Conservation (phyloP, 2,329 filamentous ascomycete species). For the Emmonsiellopsis sp. region DNA sequence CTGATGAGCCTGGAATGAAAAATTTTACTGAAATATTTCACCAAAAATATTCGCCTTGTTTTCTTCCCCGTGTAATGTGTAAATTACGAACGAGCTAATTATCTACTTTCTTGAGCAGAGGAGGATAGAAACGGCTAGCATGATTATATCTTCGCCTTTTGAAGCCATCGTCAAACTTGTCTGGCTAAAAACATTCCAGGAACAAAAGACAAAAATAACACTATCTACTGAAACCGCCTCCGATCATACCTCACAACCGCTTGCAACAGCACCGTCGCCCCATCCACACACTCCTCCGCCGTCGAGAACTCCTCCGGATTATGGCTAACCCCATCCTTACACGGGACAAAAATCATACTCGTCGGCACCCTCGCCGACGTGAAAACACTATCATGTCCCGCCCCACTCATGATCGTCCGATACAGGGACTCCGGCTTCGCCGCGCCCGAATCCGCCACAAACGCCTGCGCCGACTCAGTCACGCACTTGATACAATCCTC, state of each 20-base stretch:
- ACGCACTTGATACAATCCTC: conserved; percentile 59
- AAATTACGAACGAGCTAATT: too few relatives aligned
- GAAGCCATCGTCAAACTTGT: conserved; percentile 1
- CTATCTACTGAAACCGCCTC: conserved; percentile 29
- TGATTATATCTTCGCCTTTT: neutral
- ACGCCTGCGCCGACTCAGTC: conserved; percentile 47
- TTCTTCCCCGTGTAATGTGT: too few relatives aligned
- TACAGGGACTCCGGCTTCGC: conserved; percentile 34
- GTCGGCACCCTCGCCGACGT: conserved; percentile 52
- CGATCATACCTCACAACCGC: conserved; percentile 18
- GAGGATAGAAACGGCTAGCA: too few relatives aligned
- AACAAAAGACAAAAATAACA: too few relatives aligned
- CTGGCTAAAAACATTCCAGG: neutral
- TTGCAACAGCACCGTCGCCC: conserved; percentile 35
- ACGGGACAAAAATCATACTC: conserved; percentile 60
- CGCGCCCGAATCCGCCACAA: conserved; percentile 44
- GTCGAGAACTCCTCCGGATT: conserved; percentile 55
- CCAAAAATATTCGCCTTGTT: too few relatives aligned
- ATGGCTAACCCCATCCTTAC: conserved; percentile 54
- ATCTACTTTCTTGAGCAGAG: too few relatives aligned
- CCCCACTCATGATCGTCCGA: conserved; percentile 51
- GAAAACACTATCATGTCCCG: conserved; percentile 59
- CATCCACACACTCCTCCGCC: conserved; percentile 50
- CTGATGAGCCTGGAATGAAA: too few relatives aligned
- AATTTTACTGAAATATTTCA: too few relatives aligned